Percentiles rank a stretch among this genome's conserved stretches.
Evolutionary conservation across 805 yeast genomes (phyloP).

Genomic region (Candida easanensis): DNA sequence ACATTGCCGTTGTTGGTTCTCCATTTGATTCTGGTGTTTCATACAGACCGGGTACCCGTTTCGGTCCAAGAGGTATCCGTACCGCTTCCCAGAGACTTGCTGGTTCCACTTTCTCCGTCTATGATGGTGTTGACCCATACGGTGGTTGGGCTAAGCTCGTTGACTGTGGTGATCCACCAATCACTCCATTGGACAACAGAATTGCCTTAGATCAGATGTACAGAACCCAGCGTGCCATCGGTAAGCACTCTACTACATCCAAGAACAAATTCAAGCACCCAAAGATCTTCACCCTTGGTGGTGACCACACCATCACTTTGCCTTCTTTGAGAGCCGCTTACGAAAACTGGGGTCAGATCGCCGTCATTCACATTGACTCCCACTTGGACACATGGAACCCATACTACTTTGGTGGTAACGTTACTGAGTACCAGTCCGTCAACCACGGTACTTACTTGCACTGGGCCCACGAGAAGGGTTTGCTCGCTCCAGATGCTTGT

Average conservation of each 20-base stretch:
- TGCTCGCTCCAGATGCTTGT: slow-evolving; percentile 44
- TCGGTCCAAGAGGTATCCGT: slow-evolving; percentile 49
- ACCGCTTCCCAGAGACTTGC: slow-evolving; percentile 45
- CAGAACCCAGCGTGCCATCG: slow-evolving; percentile 45
- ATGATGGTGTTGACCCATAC: slow-evolving; percentile 58
- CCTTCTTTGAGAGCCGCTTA: slow-evolving; percentile 47
- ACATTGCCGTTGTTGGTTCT: slow-evolving; percentile 50
- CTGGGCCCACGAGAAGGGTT: slow-evolving; percentile 68
- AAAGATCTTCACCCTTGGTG: slow-evolving; percentile 48
- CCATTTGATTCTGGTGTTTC: slow-evolving; percentile 54
- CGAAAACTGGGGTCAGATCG: slow-evolving; percentile 43
- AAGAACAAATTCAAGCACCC: slow-evolving; percentile 30
- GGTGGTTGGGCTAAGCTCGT: slow-evolving; percentile 46
- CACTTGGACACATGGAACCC: slow-evolving; percentile 76
- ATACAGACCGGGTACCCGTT: slow-evolving; percentile 51
- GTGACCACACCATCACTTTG: slow-evolving; percentile 52
- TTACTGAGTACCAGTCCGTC: slow-evolving; percentile 52
- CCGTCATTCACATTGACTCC: slow-evolving; percentile 57
- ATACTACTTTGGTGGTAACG: slow-evolving; percentile 56
- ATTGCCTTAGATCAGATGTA: slow-evolving; percentile 59
- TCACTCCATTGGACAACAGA: slow-evolving; percentile 61
- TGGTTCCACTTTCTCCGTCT: slow-evolving; percentile 38
- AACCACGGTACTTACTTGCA: slow-evolving; percentile 73
- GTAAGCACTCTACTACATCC: slow-evolving; percentile 33
- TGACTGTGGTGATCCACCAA: slow-evolving; percentile 63